Evolutionary conservation across 1,284 basidiomycete species (phyloP).

Genomic region (Cutaneotrichosporon dermatis): DNA sequence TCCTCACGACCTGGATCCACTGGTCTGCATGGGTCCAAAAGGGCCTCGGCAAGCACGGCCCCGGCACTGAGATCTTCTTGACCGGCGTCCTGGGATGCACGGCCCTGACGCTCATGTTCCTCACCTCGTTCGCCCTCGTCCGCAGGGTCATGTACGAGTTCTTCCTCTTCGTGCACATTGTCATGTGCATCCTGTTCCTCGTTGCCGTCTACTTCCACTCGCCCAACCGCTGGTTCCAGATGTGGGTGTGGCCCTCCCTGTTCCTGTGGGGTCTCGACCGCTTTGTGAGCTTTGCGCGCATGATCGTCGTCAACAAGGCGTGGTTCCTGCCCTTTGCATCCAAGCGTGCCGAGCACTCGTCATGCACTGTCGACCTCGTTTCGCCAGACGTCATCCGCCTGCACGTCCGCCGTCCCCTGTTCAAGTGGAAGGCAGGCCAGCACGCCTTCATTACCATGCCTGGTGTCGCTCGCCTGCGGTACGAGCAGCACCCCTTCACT

Average conservation of each 20-base stretch:
- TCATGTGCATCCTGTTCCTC: conserved; percentile 37
- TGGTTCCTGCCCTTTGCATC: conserved; percentile 44
- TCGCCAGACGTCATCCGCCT: conserved; percentile 54
- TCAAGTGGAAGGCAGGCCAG: conserved; percentile 57
- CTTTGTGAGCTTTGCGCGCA: conserved; percentile 54
- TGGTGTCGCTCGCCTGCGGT: conserved; percentile 48
- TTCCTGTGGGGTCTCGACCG: conserved; percentile 63
- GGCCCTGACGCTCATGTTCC: conserved; percentile 49
- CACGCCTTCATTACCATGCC: conserved; percentile 55
- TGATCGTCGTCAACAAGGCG: conserved; percentile 56
- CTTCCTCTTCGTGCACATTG: conserved; percentile 53
- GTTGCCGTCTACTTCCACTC: conserved; percentile 21
- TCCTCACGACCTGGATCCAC: conserved; percentile 36
- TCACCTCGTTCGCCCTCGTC: conserved; percentile 49
- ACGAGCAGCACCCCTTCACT: conserved; percentile 59
- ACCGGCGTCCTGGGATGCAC: conserved; percentile 16
- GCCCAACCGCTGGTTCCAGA: conserved; percentile 4
- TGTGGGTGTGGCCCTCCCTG: conserved; percentile 6
- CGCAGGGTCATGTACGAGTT: conserved; percentile 52
- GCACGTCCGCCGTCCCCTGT: conserved; percentile 49
- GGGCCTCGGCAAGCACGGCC: conserved; percentile 15
- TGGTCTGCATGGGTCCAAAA: conserved; percentile 22
- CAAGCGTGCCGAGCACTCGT: conserved; percentile 19
- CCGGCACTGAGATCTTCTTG: conserved; percentile 12
- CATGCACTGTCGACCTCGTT: conserved; percentile 51